phyloP scores from a whole-genome alignment of 2,329 filamentous ascomycete species.

The Colletotrichum australisinense region DNA sequence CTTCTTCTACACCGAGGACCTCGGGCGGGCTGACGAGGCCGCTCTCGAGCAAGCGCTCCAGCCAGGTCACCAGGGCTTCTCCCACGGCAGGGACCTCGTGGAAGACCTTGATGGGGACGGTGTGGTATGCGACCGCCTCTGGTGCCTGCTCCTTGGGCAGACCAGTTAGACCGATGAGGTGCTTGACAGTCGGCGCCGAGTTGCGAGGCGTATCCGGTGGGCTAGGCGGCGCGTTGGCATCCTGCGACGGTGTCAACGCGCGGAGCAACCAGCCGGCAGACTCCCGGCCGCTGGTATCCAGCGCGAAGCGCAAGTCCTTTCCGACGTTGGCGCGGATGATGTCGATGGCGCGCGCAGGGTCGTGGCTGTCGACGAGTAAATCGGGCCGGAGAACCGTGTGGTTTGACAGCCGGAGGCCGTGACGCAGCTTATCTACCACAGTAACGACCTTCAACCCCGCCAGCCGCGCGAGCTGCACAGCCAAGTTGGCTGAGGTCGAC shows the following conservation, averaged over 20 bases:
- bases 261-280: conserved; percentile 68
- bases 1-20: conserved; percentile 72
- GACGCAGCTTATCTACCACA: conserved; percentile 74
- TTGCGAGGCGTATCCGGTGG: conserved; percentile 52
- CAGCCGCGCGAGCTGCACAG: conserved; percentile 75
- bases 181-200: conserved; percentile 49
- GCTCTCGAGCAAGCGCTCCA: conserved; percentile 71
- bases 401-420: conserved; percentile 68
- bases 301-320: conserved; percentile 70
- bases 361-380: conserved; percentile 75
- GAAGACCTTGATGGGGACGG: conserved; percentile 81
- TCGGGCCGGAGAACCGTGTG: conserved; percentile 61
- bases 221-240: conserved; percentile 42
- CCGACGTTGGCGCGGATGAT: conserved; percentile 71
- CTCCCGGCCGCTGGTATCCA: conserved; percentile 76
- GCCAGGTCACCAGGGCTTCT: conserved; percentile 71
- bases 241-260: conserved; percentile 53
- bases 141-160: conserved; percentile 67
- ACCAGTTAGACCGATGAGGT: conserved; percentile 76
- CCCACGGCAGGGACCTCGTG: conserved; percentile 75
- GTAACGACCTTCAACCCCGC: conserved; percentile 73
- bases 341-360: conserved; percentile 72
- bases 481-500: conserved; percentile 75
- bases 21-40: conserved; percentile 69
- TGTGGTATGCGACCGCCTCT: conserved; percentile 66